phyloP scores from a whole-genome alignment of 805 yeast genomes.

The Grigorovia yakushimaensis region DNA sequence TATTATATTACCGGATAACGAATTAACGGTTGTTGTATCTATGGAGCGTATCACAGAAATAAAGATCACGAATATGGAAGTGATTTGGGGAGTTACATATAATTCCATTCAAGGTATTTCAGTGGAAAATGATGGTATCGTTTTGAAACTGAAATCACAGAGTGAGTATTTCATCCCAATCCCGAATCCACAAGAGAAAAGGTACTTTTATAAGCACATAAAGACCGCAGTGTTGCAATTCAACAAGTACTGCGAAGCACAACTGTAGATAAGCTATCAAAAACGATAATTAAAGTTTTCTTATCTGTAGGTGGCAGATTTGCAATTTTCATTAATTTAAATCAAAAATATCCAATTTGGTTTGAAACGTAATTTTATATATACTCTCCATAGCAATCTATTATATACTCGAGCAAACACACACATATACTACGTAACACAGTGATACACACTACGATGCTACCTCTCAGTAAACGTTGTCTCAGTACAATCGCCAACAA shows the following conservation, averaged over 20 bases:
- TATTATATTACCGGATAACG: conserved; percentile 71
- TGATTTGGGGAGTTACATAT: conserved; percentile 65
- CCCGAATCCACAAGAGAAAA: conserved; percentile 53
- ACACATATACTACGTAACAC: no score
- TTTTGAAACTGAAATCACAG: conserved; percentile 47
- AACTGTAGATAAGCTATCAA: no score
- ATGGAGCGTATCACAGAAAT: conserved; percentile 60
- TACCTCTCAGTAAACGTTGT: neutral
- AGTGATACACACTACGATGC: no score
- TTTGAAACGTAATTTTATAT: no score
- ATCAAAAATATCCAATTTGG: no score
- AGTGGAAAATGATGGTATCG: conserved; percentile 71
- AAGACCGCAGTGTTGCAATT: conserved; percentile 73
- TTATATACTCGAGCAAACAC: no score
- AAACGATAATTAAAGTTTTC: no score
- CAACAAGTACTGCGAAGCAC: conserved; percentile 58
- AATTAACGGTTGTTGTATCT: conserved; percentile 67
- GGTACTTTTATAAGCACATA: conserved; percentile 60
- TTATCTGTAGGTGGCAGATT: no score
- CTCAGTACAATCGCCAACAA: conserved; percentile 38
- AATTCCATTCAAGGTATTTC: conserved; percentile 59
- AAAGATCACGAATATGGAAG: conserved; percentile 46
- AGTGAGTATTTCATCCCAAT: conserved; percentile 75
- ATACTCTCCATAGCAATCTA: no score
- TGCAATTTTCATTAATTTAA: no score